Evolutionary conservation across 371 early-diverging fungal species (phyloP).

Genomic region (Actinomucor elegans): DNA sequence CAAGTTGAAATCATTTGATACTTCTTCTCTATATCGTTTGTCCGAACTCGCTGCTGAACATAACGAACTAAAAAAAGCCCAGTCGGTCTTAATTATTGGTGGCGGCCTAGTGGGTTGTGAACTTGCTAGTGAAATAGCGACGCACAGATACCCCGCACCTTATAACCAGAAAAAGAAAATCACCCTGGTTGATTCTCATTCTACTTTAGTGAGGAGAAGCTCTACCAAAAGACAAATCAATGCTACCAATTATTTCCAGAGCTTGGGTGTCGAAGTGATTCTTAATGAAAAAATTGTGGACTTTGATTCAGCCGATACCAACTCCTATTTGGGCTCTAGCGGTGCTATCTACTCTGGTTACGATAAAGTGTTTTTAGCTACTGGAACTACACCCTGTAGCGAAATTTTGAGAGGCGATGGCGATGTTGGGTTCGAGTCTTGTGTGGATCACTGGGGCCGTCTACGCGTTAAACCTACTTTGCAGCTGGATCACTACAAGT

Average conservation of each 20-base stretch:
- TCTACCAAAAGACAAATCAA: conserved; percentile 36
- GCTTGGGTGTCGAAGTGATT: conserved; percentile 58
- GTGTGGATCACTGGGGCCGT: conserved; percentile 31
- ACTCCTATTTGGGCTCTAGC: conserved; percentile 27
- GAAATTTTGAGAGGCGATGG: conserved; percentile 14
- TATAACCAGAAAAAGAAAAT: conserved; percentile 43
- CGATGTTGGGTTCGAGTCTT: conserved; percentile 28
- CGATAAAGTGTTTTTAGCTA: conserved; percentile 42
- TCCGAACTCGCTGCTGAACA: conserved; percentile 32
- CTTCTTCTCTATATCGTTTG: conserved; percentile 32
- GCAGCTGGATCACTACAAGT: conserved; percentile 55
- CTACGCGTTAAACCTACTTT: conserved; percentile 58
- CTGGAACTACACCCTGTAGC: conserved; percentile 37
- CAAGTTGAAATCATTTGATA: conserved; percentile 41
- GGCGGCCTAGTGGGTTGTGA: conserved; percentile 68
- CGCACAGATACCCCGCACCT: conserved; percentile 32
- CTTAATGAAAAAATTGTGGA: conserved; percentile 55
- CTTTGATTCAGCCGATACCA: conserved; percentile 37
- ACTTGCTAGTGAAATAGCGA: conserved; percentile 58
- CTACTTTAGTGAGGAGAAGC: conserved; percentile 34
- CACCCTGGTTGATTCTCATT: conserved; percentile 50
- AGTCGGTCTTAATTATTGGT: conserved; percentile 57
- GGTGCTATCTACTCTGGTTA: conserved; percentile 29
- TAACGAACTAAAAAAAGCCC: conserved; percentile 57
- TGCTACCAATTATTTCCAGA: conserved; percentile 45